Conservation (phyloP, 2,329 filamentous ascomycete species). For the Biscogniauxia marginata region DNA sequence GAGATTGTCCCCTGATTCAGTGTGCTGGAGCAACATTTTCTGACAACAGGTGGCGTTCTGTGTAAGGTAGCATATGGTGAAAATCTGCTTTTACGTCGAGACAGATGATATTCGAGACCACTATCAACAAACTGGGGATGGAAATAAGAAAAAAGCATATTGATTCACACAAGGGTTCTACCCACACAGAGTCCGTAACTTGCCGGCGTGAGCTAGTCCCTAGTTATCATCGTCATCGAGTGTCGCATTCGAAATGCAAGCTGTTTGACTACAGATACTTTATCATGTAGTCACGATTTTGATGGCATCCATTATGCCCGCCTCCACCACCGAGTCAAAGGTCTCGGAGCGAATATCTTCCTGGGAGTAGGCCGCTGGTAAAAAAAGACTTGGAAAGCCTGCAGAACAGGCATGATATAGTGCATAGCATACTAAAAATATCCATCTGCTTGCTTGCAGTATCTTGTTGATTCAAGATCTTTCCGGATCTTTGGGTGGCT, state of each 20-base stretch:
- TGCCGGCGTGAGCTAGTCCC: too few relatives aligned
- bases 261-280: neutral
- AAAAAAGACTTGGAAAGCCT: neutral
- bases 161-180: neutral
- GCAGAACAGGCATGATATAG: neutral
- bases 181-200: too few relatives aligned
- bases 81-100: conserved; percentile 14
- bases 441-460: neutral
- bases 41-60: conserved; percentile 24
- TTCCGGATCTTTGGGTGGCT: neutral
- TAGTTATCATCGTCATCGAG: too few relatives aligned
- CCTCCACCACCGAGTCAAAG: too few relatives aligned
- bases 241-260: neutral
- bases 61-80: conserved; percentile 26
- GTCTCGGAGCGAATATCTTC: too few relatives aligned
- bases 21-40: conserved; percentile 2
- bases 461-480: neutral
- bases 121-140: neutral
- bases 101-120: conserved; percentile 8
- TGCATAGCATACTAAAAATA: neutral
- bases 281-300: too few relatives aligned
- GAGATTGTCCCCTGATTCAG: conserved; percentile 54
- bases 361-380: too few relatives aligned
- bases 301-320: too few relatives aligned
- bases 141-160: neutral